Evolutionary conservation across 345 rosid genomes (phyloP).

Genomic region (Populus pruinosa): DNA sequence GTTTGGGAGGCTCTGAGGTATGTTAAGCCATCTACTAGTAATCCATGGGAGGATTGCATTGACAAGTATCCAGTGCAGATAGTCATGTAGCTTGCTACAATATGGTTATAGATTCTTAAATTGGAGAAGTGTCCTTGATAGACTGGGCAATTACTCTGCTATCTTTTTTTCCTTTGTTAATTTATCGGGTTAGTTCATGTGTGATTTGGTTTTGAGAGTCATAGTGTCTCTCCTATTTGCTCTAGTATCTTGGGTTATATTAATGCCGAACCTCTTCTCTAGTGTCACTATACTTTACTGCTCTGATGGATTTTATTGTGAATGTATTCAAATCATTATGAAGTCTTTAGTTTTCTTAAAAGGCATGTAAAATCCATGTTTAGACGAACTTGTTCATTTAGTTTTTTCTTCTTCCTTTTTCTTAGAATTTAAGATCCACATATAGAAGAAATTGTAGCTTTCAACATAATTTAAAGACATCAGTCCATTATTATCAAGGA

Average conservation of each 20-base stretch:
- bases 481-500: not conserved
- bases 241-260: not conserved
- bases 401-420: too few relatives aligned
- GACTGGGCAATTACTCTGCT: slow-evolving; percentile 6
- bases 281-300: not conserved
- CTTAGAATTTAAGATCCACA: not conserved
- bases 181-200: slow-evolving; percentile 11
- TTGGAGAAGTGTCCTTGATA: slow-evolving; percentile 5
- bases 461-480: not conserved
- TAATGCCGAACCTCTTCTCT: not conserved
- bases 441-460: not conserved
- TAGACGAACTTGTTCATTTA: not conserved
- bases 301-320: not conserved
- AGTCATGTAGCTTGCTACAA: slow-evolving; percentile 24
- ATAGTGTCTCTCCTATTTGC: slow-evolving; percentile 6
- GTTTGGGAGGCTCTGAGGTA: slow-evolving; percentile 25
- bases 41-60: slow-evolving; percentile 33
- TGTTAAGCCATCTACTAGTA: slow-evolving; percentile 17
- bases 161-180: not conserved
- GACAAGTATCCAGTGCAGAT: slow-evolving; percentile 55
- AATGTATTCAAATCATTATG: not conserved
- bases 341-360: slow-evolving; percentile 1
- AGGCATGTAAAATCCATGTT: not conserved
- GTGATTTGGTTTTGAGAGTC: slow-evolving; percentile 12
- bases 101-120: slow-evolving; percentile 6